Evolutionary conservation across 371 early-diverging fungal species (phyloP).

Genomic region (Entomophthora muscae): DNA sequence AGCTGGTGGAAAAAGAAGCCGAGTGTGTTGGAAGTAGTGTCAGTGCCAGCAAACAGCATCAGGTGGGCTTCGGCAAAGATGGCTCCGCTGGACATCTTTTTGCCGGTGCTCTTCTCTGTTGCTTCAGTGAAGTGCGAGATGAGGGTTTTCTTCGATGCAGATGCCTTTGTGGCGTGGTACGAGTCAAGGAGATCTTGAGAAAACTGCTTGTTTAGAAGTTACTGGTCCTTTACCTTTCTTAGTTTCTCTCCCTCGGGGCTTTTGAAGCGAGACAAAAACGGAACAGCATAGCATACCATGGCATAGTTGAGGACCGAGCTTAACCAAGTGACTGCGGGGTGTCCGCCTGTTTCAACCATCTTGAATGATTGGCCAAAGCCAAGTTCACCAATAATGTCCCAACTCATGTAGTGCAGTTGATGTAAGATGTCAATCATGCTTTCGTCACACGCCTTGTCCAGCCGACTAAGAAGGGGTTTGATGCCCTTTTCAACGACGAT

Average conservation of each 20-base stretch:
- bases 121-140: neutral
- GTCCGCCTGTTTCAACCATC: neutral
- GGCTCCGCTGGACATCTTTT: neutral
- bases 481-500: neutral
- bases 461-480: neutral
- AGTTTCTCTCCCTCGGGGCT: neutral
- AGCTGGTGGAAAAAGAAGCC: neutral
- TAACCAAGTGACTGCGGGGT: neutral
- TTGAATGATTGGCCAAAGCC: neutral
- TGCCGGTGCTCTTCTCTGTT: neutral
- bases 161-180: neutral
- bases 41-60: neutral
- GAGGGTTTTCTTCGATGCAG: too few species aligned
- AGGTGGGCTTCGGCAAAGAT: neutral
- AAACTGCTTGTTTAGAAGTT: neutral
- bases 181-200: neutral
- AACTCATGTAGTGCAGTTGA: neutral
- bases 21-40: neutral
- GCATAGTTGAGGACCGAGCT: neutral
- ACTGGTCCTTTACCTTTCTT: neutral
- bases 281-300: neutral
- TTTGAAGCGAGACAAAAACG: neutral
- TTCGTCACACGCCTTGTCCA: neutral
- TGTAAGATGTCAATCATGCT: neutral
- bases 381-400: neutral